Evolutionary conservation across 2,329 filamentous ascomycete genomes (phyloP).

Genomic region (Botrytis galanthina): DNA sequence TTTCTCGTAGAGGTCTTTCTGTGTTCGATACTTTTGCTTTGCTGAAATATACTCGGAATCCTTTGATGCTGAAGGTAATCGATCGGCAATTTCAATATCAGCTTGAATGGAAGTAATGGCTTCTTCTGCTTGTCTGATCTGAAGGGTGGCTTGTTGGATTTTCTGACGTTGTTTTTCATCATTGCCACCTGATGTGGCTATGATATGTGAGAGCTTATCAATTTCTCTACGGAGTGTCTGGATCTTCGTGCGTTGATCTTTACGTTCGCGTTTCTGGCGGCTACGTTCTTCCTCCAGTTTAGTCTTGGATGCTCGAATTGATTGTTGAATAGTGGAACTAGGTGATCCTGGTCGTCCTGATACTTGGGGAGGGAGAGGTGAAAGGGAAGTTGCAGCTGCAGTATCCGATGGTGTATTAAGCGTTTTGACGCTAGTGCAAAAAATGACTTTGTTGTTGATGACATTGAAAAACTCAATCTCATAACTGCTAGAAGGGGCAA

Average conservation of each 20-base stretch:
- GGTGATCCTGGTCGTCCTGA: slow-evolving; percentile 72
- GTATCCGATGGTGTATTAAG: slow-evolving; percentile 32
- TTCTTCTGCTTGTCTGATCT: slow-evolving; percentile 63
- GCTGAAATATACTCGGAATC: slow-evolving; percentile 49
- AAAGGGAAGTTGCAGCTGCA: slow-evolving; percentile 35
- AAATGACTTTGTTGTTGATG: slow-evolving; percentile 62
- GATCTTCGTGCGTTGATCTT: slow-evolving; percentile 70
- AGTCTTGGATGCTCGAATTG: slow-evolving; percentile 68
- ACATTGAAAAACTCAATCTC: slow-evolving; percentile 74
- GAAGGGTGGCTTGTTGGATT: slow-evolving; percentile 70
- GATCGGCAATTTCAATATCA: slow-evolving; percentile 64
- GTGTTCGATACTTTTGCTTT: slow-evolving; percentile 54
- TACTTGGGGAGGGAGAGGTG: slow-evolving; percentile 49
- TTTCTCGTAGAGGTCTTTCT: slow-evolving; percentile 46
- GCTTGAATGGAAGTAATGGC: slow-evolving; percentile 54
- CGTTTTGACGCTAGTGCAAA: slow-evolving; percentile 63
- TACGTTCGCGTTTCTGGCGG: slow-evolving; percentile 67
- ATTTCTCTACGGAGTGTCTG: slow-evolving; percentile 71
- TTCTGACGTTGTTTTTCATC: slow-evolving; percentile 76
- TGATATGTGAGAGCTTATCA: slow-evolving; percentile 63
- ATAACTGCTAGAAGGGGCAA: slow-evolving; percentile 72
- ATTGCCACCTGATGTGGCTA: slow-evolving; percentile 66
- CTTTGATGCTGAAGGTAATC: slow-evolving; percentile 59
- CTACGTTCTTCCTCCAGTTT: slow-evolving; percentile 68
- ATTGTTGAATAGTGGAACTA: slow-evolving; percentile 72